Percentiles rank a stretch among this genome's conserved stretches.
These are phyloP conservation scores for Metarhizium rileyi DNA, from an alignment of 2,329 filamentous ascomycete species.

Conservation along the genomic window DNA sequence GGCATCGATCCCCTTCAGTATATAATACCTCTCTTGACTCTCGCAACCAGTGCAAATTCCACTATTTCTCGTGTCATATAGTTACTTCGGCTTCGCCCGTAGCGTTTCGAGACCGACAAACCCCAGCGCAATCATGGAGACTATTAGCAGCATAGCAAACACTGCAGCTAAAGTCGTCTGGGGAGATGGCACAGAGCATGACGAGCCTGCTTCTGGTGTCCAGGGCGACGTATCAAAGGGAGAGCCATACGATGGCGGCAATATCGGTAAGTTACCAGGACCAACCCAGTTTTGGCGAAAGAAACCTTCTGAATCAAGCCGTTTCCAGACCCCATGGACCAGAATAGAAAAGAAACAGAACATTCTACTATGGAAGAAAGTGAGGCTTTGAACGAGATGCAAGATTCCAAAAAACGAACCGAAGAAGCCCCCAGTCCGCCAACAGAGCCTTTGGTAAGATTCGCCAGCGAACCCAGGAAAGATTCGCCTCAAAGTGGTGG, in stretches of 20 bases:
- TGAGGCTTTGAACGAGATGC: not conserved
- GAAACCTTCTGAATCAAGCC: not conserved
- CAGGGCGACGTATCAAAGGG: slow-evolving; percentile 55
- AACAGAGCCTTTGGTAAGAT: slow-evolving; percentile 16
- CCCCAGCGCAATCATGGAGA: slow-evolving; percentile 44
- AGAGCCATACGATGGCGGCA: slow-evolving; percentile 73
- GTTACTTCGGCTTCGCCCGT: too few species aligned
- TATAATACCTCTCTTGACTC: not conserved
- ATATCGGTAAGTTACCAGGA: slow-evolving; percentile 39
- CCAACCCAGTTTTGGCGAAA: not conserved
- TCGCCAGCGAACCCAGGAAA: slow-evolving; percentile 26
- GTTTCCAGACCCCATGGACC: not conserved
- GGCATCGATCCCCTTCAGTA: too few species aligned
- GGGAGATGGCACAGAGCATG: slow-evolving; percentile 29
- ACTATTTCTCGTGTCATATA: not conserved
- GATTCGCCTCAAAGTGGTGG: slow-evolving; percentile 22
- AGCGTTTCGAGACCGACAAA: too few species aligned
- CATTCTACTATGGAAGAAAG: not conserved
- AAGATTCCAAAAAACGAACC: not conserved
- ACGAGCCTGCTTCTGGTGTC: slow-evolving; percentile 64
- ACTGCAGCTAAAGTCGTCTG: slow-evolving; percentile 33
- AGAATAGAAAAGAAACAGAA: slow-evolving; percentile 1
- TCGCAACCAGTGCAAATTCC: not conserved
- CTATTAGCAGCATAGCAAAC: slow-evolving; percentile 44
- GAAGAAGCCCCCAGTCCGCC: not conserved